phyloP scores from a whole-genome alignment of 140 eudicot species.

The Stevia rebaudiana region DNA sequence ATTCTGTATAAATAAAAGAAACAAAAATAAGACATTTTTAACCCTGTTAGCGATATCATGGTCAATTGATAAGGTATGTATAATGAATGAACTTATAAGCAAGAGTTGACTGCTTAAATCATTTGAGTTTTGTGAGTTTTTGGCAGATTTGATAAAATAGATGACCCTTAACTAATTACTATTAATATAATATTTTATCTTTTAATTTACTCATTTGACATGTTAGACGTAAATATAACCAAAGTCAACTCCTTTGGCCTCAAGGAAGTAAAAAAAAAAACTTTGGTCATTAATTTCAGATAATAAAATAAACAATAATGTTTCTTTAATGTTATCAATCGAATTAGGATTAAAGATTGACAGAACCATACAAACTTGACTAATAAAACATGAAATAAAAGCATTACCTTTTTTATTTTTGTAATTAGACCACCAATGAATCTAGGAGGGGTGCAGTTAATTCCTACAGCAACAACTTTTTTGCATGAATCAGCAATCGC shows the following conservation, averaged over 20 bases:
- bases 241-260: background rate
- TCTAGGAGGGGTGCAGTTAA: constrained; percentile 85
- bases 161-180: no score
- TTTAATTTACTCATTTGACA: no score
- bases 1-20: background rate
- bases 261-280: background rate
- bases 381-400: background rate
- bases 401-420: constrained; percentile 42
- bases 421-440: constrained; percentile 50
- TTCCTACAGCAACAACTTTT: constrained; percentile 72
- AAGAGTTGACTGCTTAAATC: background rate
- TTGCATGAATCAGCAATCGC: constrained; percentile 57
- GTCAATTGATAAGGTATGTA: background rate
- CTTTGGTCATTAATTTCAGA: background rate
- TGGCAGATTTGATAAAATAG: background rate
- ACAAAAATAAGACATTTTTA: background rate
- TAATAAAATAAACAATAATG: background rate
- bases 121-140: background rate
- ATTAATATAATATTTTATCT: no score
- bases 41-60: background rate
- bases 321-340: background rate
- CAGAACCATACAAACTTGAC: no score
- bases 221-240: no score
- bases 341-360: background rate
- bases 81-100: background rate